Conservation (phyloP, 352 stramenopile genomes). For the Phytopythium helicoides region DNA sequence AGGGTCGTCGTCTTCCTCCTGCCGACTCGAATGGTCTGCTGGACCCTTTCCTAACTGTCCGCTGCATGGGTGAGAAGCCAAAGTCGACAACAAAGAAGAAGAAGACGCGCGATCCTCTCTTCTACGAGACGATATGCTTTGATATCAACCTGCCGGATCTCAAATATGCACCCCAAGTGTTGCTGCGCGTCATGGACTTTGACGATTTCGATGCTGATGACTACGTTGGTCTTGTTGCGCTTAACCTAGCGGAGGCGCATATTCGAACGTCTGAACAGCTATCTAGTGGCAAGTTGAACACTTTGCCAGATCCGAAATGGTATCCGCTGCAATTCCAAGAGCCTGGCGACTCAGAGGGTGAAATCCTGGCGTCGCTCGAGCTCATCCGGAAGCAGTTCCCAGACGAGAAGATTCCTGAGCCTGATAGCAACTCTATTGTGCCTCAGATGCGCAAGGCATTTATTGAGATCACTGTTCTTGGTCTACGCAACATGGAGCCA, state of each 20-base stretch:
- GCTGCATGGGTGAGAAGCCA: slow-evolving; percentile 76
- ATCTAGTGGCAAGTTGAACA: slow-evolving; percentile 30
- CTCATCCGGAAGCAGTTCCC: slow-evolving; percentile 72
- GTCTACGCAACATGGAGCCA: slow-evolving; percentile 83
- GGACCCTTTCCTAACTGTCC: slow-evolving; percentile 80
- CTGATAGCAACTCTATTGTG: slow-evolving; percentile 50
- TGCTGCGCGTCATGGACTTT: slow-evolving; percentile 79
- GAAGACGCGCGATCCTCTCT: slow-evolving; percentile 82
- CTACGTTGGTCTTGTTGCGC: slow-evolving; percentile 53
- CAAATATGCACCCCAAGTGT: slow-evolving; percentile 74
- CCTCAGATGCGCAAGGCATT: slow-evolving; percentile 70
- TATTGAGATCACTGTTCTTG: slow-evolving; percentile 83
- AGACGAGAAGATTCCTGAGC: slow-evolving; percentile 53
- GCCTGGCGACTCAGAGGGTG: slow-evolving; percentile 72
- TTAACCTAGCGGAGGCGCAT: slow-evolving; percentile 73
- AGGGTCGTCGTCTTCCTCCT: slow-evolving; percentile 71
- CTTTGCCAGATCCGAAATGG: slow-evolving; percentile 72
- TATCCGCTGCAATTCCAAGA: slow-evolving; percentile 77
- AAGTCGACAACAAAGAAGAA: slow-evolving; percentile 73
- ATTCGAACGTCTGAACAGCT: slow-evolving; percentile 65
- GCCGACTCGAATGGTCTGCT: slow-evolving; percentile 84
- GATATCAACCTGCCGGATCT: slow-evolving; percentile 80
- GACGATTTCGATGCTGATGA: slow-evolving; percentile 77
- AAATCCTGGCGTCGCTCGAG: slow-evolving; percentile 75
- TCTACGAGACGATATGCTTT: slow-evolving; percentile 87